Base-by-base conservation (phyloP, 176 grass and related monocot species). In the Triticum urartu region DNA sequence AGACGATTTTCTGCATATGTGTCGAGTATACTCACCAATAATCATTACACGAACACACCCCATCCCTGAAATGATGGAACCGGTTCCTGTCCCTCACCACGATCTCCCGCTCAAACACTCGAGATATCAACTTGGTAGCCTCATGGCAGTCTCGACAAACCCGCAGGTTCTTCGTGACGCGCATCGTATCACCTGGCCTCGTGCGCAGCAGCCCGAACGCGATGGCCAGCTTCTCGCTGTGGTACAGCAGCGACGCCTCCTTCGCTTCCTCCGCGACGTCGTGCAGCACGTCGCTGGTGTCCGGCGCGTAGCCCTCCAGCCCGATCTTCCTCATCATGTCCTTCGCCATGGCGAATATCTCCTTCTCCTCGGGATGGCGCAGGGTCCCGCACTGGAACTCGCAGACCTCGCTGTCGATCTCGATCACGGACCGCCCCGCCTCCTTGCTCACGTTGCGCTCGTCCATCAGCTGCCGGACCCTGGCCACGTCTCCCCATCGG, bases 171-270 rank as follows among this genome's bases (percentile, higher is more conserved):
- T 97, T 94, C 1, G 87, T 90, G 67, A 97, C 85, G 21, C 89
- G 88, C 52, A 93, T 77, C 1, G 89, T 90, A 3, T 87, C 87
- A 0, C 91, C 80, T 0, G 86, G 28, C 59, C 64, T 82, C 0
- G 84, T 91, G 61, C 87, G 85, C 82, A 97, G 64, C 73, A 97
- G 58, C 42, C 92, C 95, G 14, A 91, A 97, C 40, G 95, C 90
- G 12, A 97, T 91, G 1, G 95, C 95, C 39, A 97, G 92, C 87
- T 97, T 97, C 89, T 97, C 95, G 7, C 95, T 97, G 75, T 97
- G 95, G 64, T 92, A 84, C 33, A 93, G 75, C 68, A 97, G 82
- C 26, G 89, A 72, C 36, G 82, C 54, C 75, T 88, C 95, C 63
- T 92, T 94, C 45, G 81, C 84, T 54, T 91, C 81, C 18, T 90